phyloP scores from a whole-genome alignment of 169 alveolate genomes.

The Cryptosporidium sp. region DNA sequence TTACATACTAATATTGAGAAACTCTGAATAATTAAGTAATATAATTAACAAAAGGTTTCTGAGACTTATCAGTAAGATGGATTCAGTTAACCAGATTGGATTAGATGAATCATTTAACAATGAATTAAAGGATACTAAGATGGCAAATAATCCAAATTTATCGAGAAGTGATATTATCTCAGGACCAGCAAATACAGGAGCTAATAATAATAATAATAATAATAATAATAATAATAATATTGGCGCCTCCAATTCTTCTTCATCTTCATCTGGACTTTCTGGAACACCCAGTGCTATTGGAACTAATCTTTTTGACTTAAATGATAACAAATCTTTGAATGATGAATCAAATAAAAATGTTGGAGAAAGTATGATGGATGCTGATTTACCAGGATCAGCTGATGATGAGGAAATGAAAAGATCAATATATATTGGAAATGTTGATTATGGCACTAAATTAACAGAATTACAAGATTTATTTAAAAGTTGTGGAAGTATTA shows the following conservation, averaged over 20 bases:
- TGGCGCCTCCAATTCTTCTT: background rate
- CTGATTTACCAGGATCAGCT: constrained; percentile 38
- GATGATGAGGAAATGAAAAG: constrained; percentile 73
- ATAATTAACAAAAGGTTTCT: background rate
- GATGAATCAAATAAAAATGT: constrained; percentile 19
- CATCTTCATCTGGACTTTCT: background rate
- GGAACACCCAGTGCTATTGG: background rate
- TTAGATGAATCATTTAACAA: background rate
- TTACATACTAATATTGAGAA: background rate
- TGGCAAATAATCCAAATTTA: background rate
- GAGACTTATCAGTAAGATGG: constrained; percentile 23
- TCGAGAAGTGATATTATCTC: background rate
- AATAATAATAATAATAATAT: background rate
- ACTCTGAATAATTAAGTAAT: background rate
- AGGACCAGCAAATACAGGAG: background rate
- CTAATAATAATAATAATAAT: background rate
- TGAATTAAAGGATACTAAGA: background rate
- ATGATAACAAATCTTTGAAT: background rate
- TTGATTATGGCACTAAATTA: constrained; percentile 68
- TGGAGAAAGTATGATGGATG: constrained; percentile 54
- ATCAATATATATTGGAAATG: constrained; percentile 75
- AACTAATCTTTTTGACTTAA: background rate
- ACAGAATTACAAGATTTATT: constrained; percentile 67
- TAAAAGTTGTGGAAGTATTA: constrained; percentile 72
- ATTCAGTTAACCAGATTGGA: constrained; percentile 6